phyloP scores from a whole-genome alignment of 2,329 filamentous ascomycete species.

The Massarina eburnea region DNA sequence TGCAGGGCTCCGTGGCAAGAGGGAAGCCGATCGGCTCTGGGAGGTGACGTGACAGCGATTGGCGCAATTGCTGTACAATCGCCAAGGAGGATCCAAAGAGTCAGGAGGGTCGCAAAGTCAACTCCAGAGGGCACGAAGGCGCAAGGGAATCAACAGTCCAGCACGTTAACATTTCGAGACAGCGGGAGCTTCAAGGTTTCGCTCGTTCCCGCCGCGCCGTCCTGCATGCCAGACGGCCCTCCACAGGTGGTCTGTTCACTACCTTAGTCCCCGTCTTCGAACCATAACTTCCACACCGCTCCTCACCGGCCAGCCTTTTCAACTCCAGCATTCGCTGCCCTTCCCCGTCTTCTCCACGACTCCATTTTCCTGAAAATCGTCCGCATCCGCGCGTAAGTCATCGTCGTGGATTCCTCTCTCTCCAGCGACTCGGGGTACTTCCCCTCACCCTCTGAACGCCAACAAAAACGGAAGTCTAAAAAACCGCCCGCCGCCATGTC shows the following conservation, averaged over 20 bases:
- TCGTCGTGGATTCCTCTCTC: conserved; percentile 15
- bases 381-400: background rate
- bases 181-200: too few species aligned
- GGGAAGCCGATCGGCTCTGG: background rate
- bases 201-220: background rate
- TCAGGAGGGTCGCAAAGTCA: background rate
- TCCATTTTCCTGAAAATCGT: background rate
- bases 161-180: background rate
- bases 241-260: background rate
- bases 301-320: background rate
- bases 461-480: conserved; percentile 13
- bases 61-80: background rate
- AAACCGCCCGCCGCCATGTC: conserved; percentile 19
- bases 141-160: background rate
- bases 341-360: background rate
- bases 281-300: conserved; percentile 1
- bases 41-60: background rate
- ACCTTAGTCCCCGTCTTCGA: background rate
- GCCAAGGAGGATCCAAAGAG: background rate
- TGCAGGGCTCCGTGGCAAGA: background rate
- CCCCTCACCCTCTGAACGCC: conserved; percentile 15
- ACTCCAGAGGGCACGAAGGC: background rate
- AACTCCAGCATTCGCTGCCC: background rate
- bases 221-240: background rate
- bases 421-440: conserved; percentile 21